These are phyloP conservation scores for Bonia amplexicaulis DNA, from an alignment of 176 grass and related monocot genomes.

Conservation along the genomic window DNA sequence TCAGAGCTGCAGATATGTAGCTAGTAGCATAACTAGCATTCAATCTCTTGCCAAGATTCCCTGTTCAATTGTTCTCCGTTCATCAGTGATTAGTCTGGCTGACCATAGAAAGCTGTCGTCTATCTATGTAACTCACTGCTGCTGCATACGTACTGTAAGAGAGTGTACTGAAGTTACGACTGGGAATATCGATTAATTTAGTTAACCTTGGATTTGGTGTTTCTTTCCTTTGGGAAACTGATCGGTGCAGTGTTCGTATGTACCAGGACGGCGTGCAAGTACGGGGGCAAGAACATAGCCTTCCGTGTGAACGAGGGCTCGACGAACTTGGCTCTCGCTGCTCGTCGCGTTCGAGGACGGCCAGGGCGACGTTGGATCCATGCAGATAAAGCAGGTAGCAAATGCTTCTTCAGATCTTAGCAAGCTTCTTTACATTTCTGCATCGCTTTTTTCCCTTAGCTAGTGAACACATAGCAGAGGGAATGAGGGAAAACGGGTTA, in stretches of 20 bases:
- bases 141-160: not conserved
- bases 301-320: conserved; percentile 95
- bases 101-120: not conserved
- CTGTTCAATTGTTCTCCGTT: not conserved
- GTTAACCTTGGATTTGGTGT: not conserved
- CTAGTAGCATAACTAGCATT: not conserved
- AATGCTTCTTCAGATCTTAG: not conserved
- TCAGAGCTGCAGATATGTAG: not conserved
- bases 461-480: not conserved
- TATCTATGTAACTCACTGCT: not conserved
- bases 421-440: not conserved
- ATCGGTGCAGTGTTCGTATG: not conserved
- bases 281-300: conserved; percentile 74
- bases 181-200: not conserved
- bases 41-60: conserved; percentile 21
- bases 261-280: conserved; percentile 84
- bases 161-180: not conserved
- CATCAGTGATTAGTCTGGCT: not conserved
- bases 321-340: conserved; percentile 86
- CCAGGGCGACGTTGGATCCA: conserved; percentile 91
- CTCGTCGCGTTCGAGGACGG: conserved; percentile 93
- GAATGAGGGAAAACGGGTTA: not conserved
- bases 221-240: not conserved
- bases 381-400: conserved; percentile 84
- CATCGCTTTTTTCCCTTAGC: not conserved